Evolutionary conservation across 805 yeast species (phyloP).

Genomic region (Saccharomycopsis sp.): DNA sequence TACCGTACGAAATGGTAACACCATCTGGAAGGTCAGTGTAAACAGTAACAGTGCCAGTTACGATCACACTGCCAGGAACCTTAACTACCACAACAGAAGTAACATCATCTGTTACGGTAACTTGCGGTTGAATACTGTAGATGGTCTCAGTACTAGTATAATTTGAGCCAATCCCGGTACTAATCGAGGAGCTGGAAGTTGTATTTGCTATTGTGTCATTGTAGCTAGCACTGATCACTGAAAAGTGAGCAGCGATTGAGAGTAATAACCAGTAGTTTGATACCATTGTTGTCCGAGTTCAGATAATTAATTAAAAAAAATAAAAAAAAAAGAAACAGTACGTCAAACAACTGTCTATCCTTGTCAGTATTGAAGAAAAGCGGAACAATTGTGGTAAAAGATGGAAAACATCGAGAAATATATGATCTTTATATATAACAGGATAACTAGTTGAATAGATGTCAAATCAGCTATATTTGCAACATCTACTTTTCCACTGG

Average conservation of each 20-base stretch:
- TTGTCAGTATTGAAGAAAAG: too few relatives aligned
- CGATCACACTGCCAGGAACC: background rate
- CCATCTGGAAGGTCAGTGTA: background rate
- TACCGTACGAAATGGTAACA: background rate
- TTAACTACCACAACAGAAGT: background rate
- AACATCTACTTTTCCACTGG: too few relatives aligned
- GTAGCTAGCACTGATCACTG: background rate
- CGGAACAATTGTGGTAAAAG: too few relatives aligned
- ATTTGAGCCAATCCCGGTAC: background rate
- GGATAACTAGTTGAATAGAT: too few relatives aligned
- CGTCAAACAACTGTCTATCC: too few relatives aligned
- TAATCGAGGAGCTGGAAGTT: background rate
- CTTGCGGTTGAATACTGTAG: background rate
- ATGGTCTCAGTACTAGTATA: background rate
- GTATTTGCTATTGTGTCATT: background rate
- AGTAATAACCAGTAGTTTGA: background rate
- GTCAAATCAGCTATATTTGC: too few relatives aligned
- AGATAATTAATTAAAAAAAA: too few relatives aligned
- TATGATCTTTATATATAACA: too few relatives aligned
- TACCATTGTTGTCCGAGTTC: background rate
- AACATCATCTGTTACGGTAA: background rate
- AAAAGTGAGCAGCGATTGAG: background rate
- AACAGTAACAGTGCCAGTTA: constrained; percentile 1
- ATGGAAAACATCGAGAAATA: too few relatives aligned
- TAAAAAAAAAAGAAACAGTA: too few relatives aligned